A percentile compares a stretch with the other conserved stretches of the same genome.
phyloP scores from a whole-genome alignment of 1,284 basidiomycete species.

The Ustilago tritici region DNA sequence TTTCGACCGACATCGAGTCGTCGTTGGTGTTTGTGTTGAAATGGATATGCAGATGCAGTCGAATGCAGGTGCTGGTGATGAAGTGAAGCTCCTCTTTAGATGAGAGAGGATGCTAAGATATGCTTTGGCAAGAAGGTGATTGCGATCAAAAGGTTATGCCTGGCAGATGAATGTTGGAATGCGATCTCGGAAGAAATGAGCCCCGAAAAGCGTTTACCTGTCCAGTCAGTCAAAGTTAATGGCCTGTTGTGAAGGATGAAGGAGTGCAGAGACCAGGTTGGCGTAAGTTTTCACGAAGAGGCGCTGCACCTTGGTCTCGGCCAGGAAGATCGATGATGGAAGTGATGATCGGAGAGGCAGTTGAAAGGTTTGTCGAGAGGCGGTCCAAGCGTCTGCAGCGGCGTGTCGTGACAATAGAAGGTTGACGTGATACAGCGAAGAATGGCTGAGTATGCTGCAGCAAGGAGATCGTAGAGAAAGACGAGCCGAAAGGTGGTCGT shows the following conservation, averaged over 20 bases:
- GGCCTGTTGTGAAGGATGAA: not conserved
- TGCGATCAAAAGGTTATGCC: not conserved
- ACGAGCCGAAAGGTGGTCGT: not conserved
- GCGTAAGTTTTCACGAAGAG: not conserved
- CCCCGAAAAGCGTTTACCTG: not conserved
- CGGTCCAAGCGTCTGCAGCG: conserved; percentile 16
- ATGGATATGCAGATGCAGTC: not conserved
- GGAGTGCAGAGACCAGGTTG: conserved; percentile 6
- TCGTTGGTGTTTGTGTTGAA: not conserved
- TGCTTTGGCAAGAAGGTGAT: not conserved
- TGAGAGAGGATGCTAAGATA: not conserved
- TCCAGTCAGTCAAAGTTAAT: not conserved
- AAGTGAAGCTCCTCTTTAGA: not conserved
- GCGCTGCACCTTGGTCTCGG: not conserved
- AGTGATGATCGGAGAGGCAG: not conserved
- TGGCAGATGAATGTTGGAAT: not conserved
- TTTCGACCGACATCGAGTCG: conserved; percentile 21
- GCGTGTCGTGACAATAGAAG: not conserved
- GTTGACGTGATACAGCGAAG: not conserved
- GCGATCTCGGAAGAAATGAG: not conserved
- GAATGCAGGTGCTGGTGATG: conserved; percentile 1
- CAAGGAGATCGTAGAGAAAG: conserved; percentile 3
- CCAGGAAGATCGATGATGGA: not conserved
- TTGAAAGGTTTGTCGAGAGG: conserved; percentile 8
- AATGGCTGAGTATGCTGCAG: not conserved